Base-by-base conservation (phyloP, 768 basidiomycete genomes). In the Rhodotorula paludigena region DNA sequence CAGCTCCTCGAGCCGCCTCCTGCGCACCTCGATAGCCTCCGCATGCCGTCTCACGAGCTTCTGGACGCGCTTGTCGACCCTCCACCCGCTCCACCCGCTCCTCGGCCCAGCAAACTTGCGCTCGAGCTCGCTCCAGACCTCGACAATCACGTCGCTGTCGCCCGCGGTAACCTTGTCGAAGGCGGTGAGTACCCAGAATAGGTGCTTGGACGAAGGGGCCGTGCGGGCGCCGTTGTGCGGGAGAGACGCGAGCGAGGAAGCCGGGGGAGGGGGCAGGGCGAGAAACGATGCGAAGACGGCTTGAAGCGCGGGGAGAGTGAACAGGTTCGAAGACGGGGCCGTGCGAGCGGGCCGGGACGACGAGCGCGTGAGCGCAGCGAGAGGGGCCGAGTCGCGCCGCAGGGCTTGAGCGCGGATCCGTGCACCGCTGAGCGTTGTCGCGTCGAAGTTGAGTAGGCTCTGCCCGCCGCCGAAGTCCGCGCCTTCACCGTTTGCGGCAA, bases 181-280 rank as follows among this genome's bases (percentile, higher is more conserved):
- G 0, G 87, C 86, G 25, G 82, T 75, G 69, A 92, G 77, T 57
- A 89, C 81, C 85, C 87, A 89, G 75, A 84, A 87, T 30, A 89
- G 78, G 39, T 78, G 78, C 23, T 81, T 83, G 4, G 85, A 81
- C 30, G 77, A 39, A 8, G 67, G 62, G 15, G 69, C 64, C 10
- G 68, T 53, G 12, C 66, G 77, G 47, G 79, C 77, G 57, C 79
- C 78, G 20, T 68, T 71, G 0, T 57, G 58, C 4, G 66, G 60
- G 9, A 39, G 47, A 16, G 28, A 2, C 11, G 38, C 9, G 23
- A 35, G 57, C 14, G 36, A 12, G 11, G 41, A 3, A 0, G 59
- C 44, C 3, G 66, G 44, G 2, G 58, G 63, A 0, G 71, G 55
- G 30, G 69, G 83, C 45, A 88, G 78, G n/a, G 78, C 76, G 38